phyloP scores from a whole-genome alignment of 441 rosid genomes.

The Gossypium davidsonii region DNA sequence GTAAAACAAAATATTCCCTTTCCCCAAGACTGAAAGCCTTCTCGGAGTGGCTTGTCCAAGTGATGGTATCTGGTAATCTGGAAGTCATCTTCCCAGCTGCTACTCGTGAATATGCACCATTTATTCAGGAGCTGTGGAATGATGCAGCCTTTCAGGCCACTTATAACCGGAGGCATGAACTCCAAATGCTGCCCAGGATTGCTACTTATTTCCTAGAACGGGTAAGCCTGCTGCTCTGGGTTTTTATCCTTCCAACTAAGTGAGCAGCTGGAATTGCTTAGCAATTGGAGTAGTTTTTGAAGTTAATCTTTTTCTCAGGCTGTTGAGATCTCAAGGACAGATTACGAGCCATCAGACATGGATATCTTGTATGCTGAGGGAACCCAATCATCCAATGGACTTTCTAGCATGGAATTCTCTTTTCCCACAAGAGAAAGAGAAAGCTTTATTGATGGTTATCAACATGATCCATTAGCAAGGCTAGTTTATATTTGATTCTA shows the following conservation, averaged over 20 bases:
- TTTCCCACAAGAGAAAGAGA: slow-evolving; percentile 32
- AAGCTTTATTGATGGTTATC: slow-evolving; percentile 28
- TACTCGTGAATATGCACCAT: slow-evolving; percentile 45
- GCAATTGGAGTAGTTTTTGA: neutral
- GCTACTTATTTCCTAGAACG: slow-evolving; percentile 61
- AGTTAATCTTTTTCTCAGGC: slow-evolving; percentile 33
- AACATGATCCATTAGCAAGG: slow-evolving; percentile 43
- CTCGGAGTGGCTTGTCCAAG: slow-evolving; percentile 53
- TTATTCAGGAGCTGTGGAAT: slow-evolving; percentile 47
- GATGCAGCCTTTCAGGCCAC: slow-evolving; percentile 60
- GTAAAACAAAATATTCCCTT: slow-evolving; percentile 32
- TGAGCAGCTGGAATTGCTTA: neutral
- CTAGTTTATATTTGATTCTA: slow-evolving; percentile 22
- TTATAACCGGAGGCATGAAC: slow-evolving; percentile 42
- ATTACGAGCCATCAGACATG: slow-evolving; percentile 50
- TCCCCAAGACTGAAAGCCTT: slow-evolving; percentile 38
- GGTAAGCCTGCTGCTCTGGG: slow-evolving; percentile 25
- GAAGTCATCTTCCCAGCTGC: slow-evolving; percentile 50
- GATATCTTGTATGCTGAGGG: slow-evolving; percentile 66
- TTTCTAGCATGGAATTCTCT: slow-evolving; percentile 54
- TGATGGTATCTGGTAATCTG: slow-evolving; percentile 46
- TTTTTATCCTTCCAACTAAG: too few relatives aligned
- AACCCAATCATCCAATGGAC: slow-evolving; percentile 43
- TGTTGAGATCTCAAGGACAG: slow-evolving; percentile 47
- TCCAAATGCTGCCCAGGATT: slow-evolving; percentile 48